Evolutionary conservation across 2,329 filamentous ascomycete genomes (phyloP).

Genomic region (Beauveria sp.): DNA sequence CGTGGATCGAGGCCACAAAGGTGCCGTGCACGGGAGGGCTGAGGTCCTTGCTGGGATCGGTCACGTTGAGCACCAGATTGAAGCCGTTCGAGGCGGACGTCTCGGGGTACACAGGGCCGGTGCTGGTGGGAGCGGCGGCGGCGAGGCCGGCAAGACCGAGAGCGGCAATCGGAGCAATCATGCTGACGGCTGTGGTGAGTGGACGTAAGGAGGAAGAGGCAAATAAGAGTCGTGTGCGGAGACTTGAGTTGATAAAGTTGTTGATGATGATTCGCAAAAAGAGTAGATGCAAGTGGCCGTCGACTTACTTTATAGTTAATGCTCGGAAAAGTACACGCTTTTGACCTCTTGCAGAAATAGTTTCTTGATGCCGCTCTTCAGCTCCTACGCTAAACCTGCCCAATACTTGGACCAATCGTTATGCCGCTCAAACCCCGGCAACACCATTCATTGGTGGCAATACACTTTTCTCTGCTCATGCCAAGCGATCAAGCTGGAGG

Average conservation of each 20-base stretch:
- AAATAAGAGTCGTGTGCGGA: background rate
- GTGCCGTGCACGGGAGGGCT: conserved; percentile 32
- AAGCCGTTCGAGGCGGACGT: conserved; percentile 25
- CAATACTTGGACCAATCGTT: background rate
- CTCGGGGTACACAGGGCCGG: conserved; percentile 11
- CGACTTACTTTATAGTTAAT: background rate
- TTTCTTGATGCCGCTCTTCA: background rate
- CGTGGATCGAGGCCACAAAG: conserved; percentile 34
- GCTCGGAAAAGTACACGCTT: background rate
- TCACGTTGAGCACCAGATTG: conserved; percentile 37
- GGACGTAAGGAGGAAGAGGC: background rate
- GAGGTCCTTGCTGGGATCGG: conserved; percentile 32
- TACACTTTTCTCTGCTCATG: background rate
- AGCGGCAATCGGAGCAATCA: background rate
- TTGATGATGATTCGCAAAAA: background rate
- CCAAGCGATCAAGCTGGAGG: background rate
- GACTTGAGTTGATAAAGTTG: background rate
- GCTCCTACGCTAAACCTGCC: background rate
- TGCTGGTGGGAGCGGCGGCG: conserved; percentile 15
- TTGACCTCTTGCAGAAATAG: background rate
- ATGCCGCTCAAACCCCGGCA: background rate
- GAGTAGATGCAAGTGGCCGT: background rate
- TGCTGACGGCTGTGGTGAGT: background rate
- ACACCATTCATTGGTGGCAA: conserved; percentile 4
- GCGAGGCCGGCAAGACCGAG: conserved; percentile 14